Percentiles rank a stretch among this genome's conserved stretches.
Conservation (phyloP, 192 early-diverging fungal genomes). For the Backusella liffmaniae region DNA sequence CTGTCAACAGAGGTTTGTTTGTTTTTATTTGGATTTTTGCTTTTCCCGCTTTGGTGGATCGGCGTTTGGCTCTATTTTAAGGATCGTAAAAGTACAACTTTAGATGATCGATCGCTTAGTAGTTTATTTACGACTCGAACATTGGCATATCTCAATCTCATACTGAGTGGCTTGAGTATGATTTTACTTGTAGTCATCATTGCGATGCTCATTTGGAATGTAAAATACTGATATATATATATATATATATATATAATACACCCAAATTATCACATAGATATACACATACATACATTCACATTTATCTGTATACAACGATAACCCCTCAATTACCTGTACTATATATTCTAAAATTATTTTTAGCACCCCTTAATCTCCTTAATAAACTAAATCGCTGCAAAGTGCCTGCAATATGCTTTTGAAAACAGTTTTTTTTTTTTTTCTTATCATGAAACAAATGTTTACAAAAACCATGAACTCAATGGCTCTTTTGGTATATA, state of each 20-base stretch:
- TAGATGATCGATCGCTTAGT: neutral
- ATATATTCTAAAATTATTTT: too few species aligned
- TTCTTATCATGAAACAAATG: neutral
- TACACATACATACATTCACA: neutral
- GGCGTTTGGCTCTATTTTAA: neutral
- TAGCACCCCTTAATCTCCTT: neutral
- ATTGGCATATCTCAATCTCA: neutral
- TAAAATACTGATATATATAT: neutral
- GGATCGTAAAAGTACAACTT: neutral
- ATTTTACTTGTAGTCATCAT: neutral
- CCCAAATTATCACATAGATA: neutral
- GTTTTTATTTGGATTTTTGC: constrained; percentile 15
- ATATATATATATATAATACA: neutral
- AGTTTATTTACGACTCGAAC: neutral
- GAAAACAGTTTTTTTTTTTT: neutral
- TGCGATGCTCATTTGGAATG: neutral
- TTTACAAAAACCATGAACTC: neutral
- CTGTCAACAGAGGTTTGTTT: neutral
- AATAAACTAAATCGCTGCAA: neutral
- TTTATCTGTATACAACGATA: neutral
- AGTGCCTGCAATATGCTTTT: neutral
- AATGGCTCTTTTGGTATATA: neutral
- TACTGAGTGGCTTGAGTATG: neutral
- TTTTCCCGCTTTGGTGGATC: constrained; percentile 11
- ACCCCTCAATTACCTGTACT: too few species aligned